A percentile compares a stretch with the other conserved stretches of the same genome.
Evolutionary conservation across 2,329 filamentous ascomycete species (phyloP).

Genomic region (Talaromyces sp.): DNA sequence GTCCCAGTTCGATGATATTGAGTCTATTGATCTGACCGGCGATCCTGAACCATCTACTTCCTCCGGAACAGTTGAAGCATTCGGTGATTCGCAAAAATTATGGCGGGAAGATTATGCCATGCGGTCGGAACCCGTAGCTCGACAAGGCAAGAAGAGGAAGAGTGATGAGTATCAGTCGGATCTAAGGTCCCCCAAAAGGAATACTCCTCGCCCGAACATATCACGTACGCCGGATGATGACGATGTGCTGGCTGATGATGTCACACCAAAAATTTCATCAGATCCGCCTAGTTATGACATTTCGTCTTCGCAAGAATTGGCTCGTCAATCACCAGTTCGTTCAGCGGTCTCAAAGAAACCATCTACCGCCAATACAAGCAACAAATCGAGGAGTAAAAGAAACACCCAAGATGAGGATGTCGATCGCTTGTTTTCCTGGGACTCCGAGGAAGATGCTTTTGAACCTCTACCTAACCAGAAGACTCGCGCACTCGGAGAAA

Average conservation of each 20-base stretch:
- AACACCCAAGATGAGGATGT: conserved; percentile 20
- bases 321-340: conserved; percentile 10
- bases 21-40: conserved; percentile 46
- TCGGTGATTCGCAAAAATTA: conserved; percentile 40
- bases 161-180: conserved; percentile 47
- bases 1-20: conserved; percentile 34
- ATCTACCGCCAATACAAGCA: conserved; percentile 34
- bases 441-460: conserved; percentile 29
- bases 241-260: background rate
- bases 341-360: conserved; percentile 8
- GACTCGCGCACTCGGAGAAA: background rate
- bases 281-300: background rate
- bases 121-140: conserved; percentile 34
- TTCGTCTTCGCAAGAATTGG: background rate
- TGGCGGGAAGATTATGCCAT: conserved; percentile 46
- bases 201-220: conserved; percentile 23
- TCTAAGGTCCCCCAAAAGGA: conserved; percentile 33
- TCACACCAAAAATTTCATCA: background rate
- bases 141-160: conserved; percentile 48
- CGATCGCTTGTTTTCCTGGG: conserved; percentile 19
- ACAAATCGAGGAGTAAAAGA: conserved; percentile 23
- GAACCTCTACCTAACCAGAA: background rate
- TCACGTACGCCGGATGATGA: conserved; percentile 20
- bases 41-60: conserved; percentile 35
- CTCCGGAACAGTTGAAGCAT: conserved; percentile 38